Evolutionary conservation across 73 alveolate genomes (phyloP), one percentile per base, ranked within the genome.

Genomic region (Paramecium pentaurelia): DNA sequence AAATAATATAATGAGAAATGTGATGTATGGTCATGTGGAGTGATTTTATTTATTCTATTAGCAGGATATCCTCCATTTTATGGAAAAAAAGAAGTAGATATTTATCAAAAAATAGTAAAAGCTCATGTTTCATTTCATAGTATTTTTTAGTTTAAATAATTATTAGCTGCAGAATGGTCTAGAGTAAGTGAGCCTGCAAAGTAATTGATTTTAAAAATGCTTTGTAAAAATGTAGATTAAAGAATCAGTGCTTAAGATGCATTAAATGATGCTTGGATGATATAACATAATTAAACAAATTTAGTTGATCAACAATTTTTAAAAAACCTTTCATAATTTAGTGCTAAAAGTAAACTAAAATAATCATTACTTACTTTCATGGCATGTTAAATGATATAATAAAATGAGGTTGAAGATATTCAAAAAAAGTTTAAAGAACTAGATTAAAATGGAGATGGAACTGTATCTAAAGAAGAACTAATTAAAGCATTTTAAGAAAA

Each of bases 21-120:
- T 70, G 99, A 97, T 86, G 95, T 97, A n/a, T 97, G 99, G 98
- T 94, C 98, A 40, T 87, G 96, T 80, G 99, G 98, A 12, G 95
- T 97, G 51, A 95, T 96, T 7, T 75, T 97, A 96, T 93, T 94
- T 83, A 93, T 94, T 44, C 20, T 97, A 86, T 95, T 96, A 71
- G 86, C 95, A 16, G 99, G 99, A 27, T 71, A 68, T 60, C 97
- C 96, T 27, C 98, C 98, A 8, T 96, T 96, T 93, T 27, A 37
- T 68, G 98, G 98, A 12, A 58, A 49, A 37, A 95, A 70, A 64
- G 96, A 95, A 37, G 93, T 91, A 30, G 97, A 96, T 42, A 96
- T 96, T 10, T 77, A 58, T 32, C 49, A 88, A 20, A 96, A 86
- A 92, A 95, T 96, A 16, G 91, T 92, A 40, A 95, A 94, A 14